A percentile compares a stretch with the other conserved stretches of the same genome.
Conservation (phyloP, 2,329 filamentous ascomycete genomes). For the Graphilbum sp. region DNA sequence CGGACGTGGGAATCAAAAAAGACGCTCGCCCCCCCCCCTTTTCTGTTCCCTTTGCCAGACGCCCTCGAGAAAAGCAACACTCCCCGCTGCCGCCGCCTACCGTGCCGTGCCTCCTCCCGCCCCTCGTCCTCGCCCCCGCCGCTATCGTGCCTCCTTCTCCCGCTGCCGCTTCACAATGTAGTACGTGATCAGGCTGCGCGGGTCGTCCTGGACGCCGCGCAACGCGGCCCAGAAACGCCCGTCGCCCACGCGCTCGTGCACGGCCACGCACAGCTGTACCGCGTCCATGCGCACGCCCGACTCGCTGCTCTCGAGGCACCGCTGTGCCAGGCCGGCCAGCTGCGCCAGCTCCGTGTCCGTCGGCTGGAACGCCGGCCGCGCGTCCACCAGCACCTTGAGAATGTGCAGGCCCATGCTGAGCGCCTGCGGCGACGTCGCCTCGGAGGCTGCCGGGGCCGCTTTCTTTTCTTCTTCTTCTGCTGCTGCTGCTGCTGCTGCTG, state of each 20-base stretch:
- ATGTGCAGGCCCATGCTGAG: slow-evolving; percentile 49
- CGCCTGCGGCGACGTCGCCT: slow-evolving; percentile 23
- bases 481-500: too few relatives aligned
- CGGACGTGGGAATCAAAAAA: too few relatives aligned
- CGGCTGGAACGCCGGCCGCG: slow-evolving; percentile 26
- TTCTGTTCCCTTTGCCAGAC: too few relatives aligned
- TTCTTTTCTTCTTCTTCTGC: too few relatives aligned
- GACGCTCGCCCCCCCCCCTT: too few relatives aligned
- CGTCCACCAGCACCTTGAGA: slow-evolving; percentile 41
- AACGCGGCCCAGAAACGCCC: slow-evolving; percentile 51
- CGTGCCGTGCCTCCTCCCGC: not conserved
- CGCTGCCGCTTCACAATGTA: slow-evolving; percentile 59
- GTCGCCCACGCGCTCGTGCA: slow-evolving; percentile 48
- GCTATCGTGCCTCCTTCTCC: slow-evolving; percentile 19
- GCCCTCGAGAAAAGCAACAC: too few relatives aligned
- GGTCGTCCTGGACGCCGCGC: slow-evolving; percentile 49
- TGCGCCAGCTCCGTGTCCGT: slow-evolving; percentile 32
- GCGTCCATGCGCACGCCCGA: slow-evolving; percentile 56
- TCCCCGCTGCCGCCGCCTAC: too few relatives aligned
- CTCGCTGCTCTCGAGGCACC: slow-evolving; percentile 42
- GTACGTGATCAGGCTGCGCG: slow-evolving; percentile 64
- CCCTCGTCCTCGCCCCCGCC: not conserved
- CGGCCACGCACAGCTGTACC: slow-evolving; percentile 60
- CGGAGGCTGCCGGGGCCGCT: too few relatives aligned
- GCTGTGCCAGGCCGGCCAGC: slow-evolving; percentile 33